Base-by-base conservation (phyloP, 805 yeast genomes). In the Debaryomyces castellii region DNA sequence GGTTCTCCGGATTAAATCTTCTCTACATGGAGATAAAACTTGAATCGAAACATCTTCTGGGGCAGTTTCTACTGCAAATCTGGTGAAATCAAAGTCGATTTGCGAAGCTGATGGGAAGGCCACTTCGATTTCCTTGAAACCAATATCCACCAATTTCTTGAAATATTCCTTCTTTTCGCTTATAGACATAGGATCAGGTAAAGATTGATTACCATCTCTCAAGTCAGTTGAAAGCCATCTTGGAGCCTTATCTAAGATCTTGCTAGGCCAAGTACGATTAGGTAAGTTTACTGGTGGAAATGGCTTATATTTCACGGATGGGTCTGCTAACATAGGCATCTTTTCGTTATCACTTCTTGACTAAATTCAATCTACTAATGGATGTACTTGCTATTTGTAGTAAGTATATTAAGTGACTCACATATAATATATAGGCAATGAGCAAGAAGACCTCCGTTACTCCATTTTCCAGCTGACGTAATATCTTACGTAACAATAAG, bases 151-250 rank as follows among this genome's bases (percentile, higher is more conserved):
- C 35, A 87, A 71, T 61, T 85, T 83, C 44, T 78, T 68, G 63
- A 86, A 85, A 66, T 83, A 87, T 44, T 73, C 78, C 58, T 82
- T 82, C 67, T 87, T 87, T 57, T 87, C 91, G n/a, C 71, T 83
- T 36, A 85, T 73, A n/a, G 85, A 74, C 95, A 87, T 87, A 44
- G 94, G 95, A 59, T 87, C 94, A 0, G 94, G 92, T 53, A 87
- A 74, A 5, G 91, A 83, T 68, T 87, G 94, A 65, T 87, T 87
- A 25, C 95, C 95, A 60, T 87, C 95, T 57, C 95, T 77, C 50
- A 87, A 73, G 59, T 87, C 95, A 3, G 95, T 87, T 17, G 91
- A 83, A 39, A 87, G 71, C 94, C 94, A 87, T 53, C 94, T 72
- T 17, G 95, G 95, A 3, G 90, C 78, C 59, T 78, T 78, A 41